Evolutionary conservation across 805 yeast species (phyloP), one percentile per base, ranked within the genome.

Genomic region (Teunomyces panamensis): DNA sequence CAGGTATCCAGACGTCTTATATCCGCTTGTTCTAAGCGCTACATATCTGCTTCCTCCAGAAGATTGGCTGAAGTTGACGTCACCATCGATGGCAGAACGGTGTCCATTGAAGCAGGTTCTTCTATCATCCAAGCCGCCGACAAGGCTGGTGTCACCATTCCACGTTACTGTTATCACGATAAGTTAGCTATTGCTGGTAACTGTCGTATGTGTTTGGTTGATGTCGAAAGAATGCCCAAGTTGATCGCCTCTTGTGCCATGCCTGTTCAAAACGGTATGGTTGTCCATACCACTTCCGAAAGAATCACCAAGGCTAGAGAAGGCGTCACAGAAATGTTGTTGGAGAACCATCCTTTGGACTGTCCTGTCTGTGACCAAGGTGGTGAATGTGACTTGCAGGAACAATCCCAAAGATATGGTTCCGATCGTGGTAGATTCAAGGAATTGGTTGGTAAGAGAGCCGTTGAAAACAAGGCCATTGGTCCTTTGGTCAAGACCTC

Each of bases 361-460:
- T 88, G 96, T 71, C 96, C 96, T 20, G 85, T 88, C 47, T 88
- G 96, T 69, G 96, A 88, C 71, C 96, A 88, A 71, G 96, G 96
- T 70, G 96, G 96, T 55, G 96, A 88, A 68, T 88, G 96, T 75
- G 96, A 88, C 65, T 78, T 88, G 58, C 96, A 89, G 73, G 96
- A 89, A 64, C 96, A 88, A 74, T 76, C 89, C 14, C 73, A 84
- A 63, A 79, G 94, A 64, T 86, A 86, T 63, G 96, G 96, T 50
- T 71, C 86, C 45, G 96, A 88, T 69, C 80, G 96, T 54, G 95
- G 96, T 56, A 80, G 96, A 66, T 89, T 85, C 73, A 69, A 77
- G 52, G 96, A 88, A 68, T 79, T 87, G 47, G 75, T 80, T 48
- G 96, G 96, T 61, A 88, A 88, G 73, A 79, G 96, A 60, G 95